Evolutionary conservation across 257 asterid genomes (phyloP).

Genomic region (Penstemon davidsonii): DNA sequence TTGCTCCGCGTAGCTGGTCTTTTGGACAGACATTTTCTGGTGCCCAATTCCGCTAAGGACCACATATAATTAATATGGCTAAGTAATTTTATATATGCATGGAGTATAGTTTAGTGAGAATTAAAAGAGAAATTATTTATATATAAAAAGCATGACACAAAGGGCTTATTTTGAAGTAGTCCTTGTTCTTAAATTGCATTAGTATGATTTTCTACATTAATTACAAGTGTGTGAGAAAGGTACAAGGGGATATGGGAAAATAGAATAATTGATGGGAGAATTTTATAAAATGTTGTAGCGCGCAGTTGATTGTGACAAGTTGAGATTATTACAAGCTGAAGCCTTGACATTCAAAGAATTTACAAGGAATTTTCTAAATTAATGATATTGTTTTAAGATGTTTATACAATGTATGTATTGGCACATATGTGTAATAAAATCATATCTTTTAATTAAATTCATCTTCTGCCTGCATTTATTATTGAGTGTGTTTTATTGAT

Average conservation of each 20-base stretch:
- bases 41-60: conserved; percentile 53
- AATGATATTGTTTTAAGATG: too few species aligned
- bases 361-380: neutral
- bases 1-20: conserved; percentile 67
- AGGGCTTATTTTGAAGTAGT: conserved; percentile 42
- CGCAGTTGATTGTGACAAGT: neutral
- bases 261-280: conserved; percentile 14
- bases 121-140: neutral
- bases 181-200: conserved; percentile 27
- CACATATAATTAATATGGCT: neutral
- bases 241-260: neutral
- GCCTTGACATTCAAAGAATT: conserved; percentile 12
- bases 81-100: neutral
- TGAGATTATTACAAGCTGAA: neutral
- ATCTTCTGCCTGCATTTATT: too few species aligned
- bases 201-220: neutral
- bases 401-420: too few species aligned
- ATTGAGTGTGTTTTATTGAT: too few species aligned
- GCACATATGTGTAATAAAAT: too few species aligned
- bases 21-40: conserved; percentile 86
- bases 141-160: conserved; percentile 3
- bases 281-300: conserved; percentile 7
- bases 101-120: conserved; percentile 14
- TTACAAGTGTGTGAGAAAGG: conserved; percentile 1
- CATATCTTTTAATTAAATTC: too few species aligned